Evolutionary conservation across 2,329 filamentous ascomycete species (phyloP), one percentile per base, ranked within the genome.

Genomic region (Diplodia intermedia): DNA sequence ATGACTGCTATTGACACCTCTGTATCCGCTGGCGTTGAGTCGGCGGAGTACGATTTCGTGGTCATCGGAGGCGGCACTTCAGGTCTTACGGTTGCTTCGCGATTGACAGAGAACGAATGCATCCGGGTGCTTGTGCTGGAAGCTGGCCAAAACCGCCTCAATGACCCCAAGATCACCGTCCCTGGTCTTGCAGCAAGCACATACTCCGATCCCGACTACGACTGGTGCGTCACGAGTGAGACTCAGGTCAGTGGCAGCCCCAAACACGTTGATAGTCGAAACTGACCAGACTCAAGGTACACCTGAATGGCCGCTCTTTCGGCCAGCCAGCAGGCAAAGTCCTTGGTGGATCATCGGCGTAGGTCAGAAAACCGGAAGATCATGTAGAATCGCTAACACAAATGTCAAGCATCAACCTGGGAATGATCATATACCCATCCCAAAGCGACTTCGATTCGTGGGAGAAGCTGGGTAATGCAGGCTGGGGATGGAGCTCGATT

Each of bases 151-250:
- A 75, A 75, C 68, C 72, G 71, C 4, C 49, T 77, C 20, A 56
- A 74, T 14, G 75, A 77, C 50, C 65, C 72, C 2, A 60, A 75
- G 65, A 71, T 78, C 20, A 73, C 75, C 62, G 72, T 66, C 0
- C 74, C 76, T 0, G 75, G 73, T 62, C 62, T 75, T 18, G 36
- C 56, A 31, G 66, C 69, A 0, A 72, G 73, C 50, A 65, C 73
- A 0, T 38, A 70, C 69, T 74, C 71, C 29, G 76, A 76, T 36
- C 72, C 74, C 1, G 72, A 77, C 50, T 77, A 75, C 68, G 76
- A 78, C 50, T 78, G 76, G 76, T 38, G 69, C 7, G 74, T 67
- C 65, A 74, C 72, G 43, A 76, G 75, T 9, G 72, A 75, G n/a
- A 74, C 75, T 2, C 75, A 78, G 67, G 75, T 74, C 29, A 5